phyloP scores from a whole-genome alignment of 208 protist genomes.

The Phytomonas sp. region DNA sequence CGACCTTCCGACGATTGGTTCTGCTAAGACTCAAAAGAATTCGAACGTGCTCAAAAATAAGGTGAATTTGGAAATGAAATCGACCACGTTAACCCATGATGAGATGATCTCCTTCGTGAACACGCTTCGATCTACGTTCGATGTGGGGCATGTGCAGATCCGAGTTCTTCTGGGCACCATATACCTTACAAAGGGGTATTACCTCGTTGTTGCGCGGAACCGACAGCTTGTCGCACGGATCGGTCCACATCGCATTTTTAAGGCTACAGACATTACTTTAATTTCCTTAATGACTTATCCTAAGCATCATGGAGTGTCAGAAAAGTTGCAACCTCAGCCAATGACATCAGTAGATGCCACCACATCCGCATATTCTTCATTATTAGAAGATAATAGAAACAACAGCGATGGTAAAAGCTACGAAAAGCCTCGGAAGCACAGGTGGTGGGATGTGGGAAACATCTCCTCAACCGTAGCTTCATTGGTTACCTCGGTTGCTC shows the following conservation, averaged over 20 bases:
- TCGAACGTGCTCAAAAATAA: neutral
- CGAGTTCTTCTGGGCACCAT: conserved; percentile 78
- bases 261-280: conserved; percentile 67
- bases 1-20: conserved; percentile 16
- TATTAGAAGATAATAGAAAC: neutral
- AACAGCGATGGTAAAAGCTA: conserved; percentile 9
- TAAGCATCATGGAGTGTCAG: neutral
- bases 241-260: conserved; percentile 86
- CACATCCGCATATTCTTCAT: neutral
- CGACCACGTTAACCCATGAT: conserved; percentile 14
- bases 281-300: conserved; percentile 28
- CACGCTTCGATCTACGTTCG: conserved; percentile 17
- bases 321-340: neutral
- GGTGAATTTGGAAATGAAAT: neutral
- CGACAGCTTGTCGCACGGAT: conserved; percentile 75
- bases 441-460: neutral
- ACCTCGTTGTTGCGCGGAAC: conserved; percentile 85
- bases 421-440: neutral
- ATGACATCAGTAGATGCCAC: neutral
- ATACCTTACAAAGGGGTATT: conserved; percentile 90
- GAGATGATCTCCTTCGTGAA: conserved; percentile 30
- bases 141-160: conserved; percentile 1
- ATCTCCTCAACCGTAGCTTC: neutral
- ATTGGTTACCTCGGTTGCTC: neutral
- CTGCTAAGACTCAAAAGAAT: conserved; percentile 8